Base-by-base conservation (phyloP, 768 basidiomycete genomes). In the Rhodotorula diobovata region DNA sequence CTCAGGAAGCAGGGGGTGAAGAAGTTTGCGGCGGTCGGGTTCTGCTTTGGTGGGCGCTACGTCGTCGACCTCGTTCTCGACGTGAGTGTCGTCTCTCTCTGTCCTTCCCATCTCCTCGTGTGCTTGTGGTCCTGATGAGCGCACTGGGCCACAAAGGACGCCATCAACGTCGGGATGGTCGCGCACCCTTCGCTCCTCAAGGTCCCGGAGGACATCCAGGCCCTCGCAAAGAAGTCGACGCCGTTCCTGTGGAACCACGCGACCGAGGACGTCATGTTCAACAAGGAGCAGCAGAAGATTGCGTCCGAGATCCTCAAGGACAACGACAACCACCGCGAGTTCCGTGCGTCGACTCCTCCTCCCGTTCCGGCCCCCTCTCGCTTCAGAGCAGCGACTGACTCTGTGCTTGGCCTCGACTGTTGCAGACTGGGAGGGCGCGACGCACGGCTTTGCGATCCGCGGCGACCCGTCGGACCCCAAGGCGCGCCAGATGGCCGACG, bases 171-270 rank as follows among this genome's bases (percentile, higher is more conserved):
- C 41, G 81, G 82, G 21, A 85, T 83, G 12, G 82, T 84, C 62
- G 79, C 85, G 0, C 88, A 90, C 80, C 88, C 88, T 21, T 87
- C 88, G 0, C 81, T 86, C n/a, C 82, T 89, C 60, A 64, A 85
- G 50, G 69, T 84, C 46, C 87, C 87, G 25, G 81, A 78, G 0
- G 89, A 90, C 80, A 82, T 90, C 56, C 82, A 89, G 82, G 87
- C 86, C 8, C 63, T 74, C 78, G 74, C 80, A 56, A 65, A 76
- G 56, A 59, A 5, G 73, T 60, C 20, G 57, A 83, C 83, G 1
- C 87, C 88, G 32, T 82, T 89, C 37, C 83, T 90, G 50, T 87
- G 89, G 80, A 53, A 63, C 41, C 89, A 89, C 82, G 85, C 85
- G 54, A 88, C 62, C 57, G 64, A 75, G 59, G 64, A 63, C 62